phyloP scores from a whole-genome alignment of 139 green algal species.

The Pseudopediastrum boryanum region DNA sequence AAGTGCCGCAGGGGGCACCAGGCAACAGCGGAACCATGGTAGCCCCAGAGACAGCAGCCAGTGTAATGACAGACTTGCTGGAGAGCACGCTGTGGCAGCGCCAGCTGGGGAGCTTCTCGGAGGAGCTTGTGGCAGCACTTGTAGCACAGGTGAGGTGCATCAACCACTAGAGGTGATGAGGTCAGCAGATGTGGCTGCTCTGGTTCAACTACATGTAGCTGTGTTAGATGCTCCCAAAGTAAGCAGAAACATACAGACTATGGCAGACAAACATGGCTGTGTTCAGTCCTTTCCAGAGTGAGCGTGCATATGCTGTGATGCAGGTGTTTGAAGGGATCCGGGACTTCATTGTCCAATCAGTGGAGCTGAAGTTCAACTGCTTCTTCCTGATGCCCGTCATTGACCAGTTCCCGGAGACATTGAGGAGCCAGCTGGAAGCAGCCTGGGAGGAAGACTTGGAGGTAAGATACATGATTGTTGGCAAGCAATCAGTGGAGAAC shows the following conservation, averaged over 20 bases:
- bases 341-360: constrained; percentile 85
- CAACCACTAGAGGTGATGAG: too few species aligned
- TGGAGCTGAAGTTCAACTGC: constrained; percentile 92
- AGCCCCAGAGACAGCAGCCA: not conserved
- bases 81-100: constrained; percentile 91
- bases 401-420: constrained; percentile 81
- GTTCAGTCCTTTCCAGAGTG: too few species aligned
- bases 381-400: constrained; percentile 99
- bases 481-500: not conserved
- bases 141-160: constrained; percentile 74
- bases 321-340: constrained; percentile 84
- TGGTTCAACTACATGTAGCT: too few species aligned
- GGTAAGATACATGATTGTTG: not conserved
- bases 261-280: too few species aligned
- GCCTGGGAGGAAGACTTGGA: constrained; percentile 77
- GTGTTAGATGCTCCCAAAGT: too few species aligned
- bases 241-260: too few species aligned
- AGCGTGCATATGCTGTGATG: too few species aligned
- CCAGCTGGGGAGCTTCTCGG: constrained; percentile 75
- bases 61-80: constrained; percentile 71
- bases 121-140: constrained; percentile 92
- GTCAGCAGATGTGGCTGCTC: too few species aligned
- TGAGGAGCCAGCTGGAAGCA: constrained; percentile 87
- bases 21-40: not conserved
- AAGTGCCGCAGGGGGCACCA: not conserved